A percentile compares a stretch with the other conserved stretches of the same genome.
Evolutionary conservation across 2,329 filamentous ascomycete genomes (phyloP).

Genomic region (Gyromitra esculenta): DNA sequence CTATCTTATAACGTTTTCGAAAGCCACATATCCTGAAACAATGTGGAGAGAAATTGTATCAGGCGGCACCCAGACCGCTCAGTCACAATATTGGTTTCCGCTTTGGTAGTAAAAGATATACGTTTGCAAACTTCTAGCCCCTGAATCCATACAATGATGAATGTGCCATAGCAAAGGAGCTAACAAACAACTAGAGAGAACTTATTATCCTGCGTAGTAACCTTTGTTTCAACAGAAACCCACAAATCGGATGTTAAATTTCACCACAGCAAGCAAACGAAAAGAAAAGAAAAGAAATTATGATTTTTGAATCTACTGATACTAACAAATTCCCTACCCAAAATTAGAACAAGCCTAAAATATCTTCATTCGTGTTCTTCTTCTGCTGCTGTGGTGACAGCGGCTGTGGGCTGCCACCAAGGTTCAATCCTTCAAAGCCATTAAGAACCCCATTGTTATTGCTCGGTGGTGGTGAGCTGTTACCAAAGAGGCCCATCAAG

Average conservation of each 20-base stretch:
- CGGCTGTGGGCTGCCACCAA: conserved; percentile 66
- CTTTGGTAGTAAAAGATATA: neutral
- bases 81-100: neutral
- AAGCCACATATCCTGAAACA: neutral
- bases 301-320: conserved; percentile 34
- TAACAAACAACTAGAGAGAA: neutral
- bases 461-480: conserved; percentile 60
- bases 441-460: conserved; percentile 71
- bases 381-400: conserved; percentile 66
- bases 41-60: neutral
- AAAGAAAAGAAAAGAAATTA: conserved; percentile 3
- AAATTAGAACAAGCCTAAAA: conserved; percentile 67
- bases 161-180: neutral
- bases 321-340: conserved; percentile 1
- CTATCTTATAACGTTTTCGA: no score
- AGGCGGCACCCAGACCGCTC: neutral
- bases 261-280: conserved; percentile 6
- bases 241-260: neutral
- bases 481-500: conserved; percentile 76
- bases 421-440: conserved; percentile 82
- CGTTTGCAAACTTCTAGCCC: neutral
- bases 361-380: conserved; percentile 71
- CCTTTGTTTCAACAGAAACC: neutral
- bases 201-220: conserved; percentile 1
- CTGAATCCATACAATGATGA: neutral